Evolutionary conservation across 148 eudicot species (phyloP), one percentile per base, ranked within the genome.

Genomic region (Tetragonia tetragonoides): DNA sequence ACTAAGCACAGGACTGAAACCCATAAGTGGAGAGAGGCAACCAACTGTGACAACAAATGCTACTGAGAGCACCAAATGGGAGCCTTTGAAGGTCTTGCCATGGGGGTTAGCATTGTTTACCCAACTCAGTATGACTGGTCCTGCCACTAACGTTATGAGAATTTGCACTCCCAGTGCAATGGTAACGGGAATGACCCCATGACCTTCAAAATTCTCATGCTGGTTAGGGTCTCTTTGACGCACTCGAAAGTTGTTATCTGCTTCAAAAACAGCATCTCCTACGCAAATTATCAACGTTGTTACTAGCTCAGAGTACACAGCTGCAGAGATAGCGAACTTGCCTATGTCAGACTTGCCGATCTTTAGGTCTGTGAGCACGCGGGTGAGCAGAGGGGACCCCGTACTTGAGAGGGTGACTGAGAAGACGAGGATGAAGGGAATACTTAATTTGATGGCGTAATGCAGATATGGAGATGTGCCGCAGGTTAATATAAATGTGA

Each of bases 311-410:
- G 92, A 86, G 46, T 87, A 84, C 7, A 93, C 86, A 23, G 93
- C 96, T 0, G 99, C 84, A 3, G 89, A 86, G 21, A 95, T 90
- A 8, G 93, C 88, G 16, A 95, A 88, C 59, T 86, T 75, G 17
- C 97, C 97, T 0, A 95, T 90, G 78, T 95, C 97, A 0, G 99
- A 95, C 70, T 87, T 92, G 0, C 94, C 97, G 6, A 95, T 92
- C 79, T 95, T 95, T 71, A 92, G 85, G 72, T 95, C 97, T 12
- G 94, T 95, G 14, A 95, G 86, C 7, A 95, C 84, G 11, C 99
- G 86, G 1, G 96, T 86, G 1, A 95, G 77, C 34, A 95, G 77
- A 10, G 97, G 96, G 21, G 94, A 89, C 21, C 91, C 92, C 0
- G 99, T 92, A 76, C 97, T 90, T 1, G 93, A 85, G 10, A 95